Percentiles rank a stretch among this genome's conserved stretches.
These are phyloP conservation scores for Lactifluus rugatus DNA, from an alignment of 768 basidiomycete species.

Conservation along the genomic window DNA sequence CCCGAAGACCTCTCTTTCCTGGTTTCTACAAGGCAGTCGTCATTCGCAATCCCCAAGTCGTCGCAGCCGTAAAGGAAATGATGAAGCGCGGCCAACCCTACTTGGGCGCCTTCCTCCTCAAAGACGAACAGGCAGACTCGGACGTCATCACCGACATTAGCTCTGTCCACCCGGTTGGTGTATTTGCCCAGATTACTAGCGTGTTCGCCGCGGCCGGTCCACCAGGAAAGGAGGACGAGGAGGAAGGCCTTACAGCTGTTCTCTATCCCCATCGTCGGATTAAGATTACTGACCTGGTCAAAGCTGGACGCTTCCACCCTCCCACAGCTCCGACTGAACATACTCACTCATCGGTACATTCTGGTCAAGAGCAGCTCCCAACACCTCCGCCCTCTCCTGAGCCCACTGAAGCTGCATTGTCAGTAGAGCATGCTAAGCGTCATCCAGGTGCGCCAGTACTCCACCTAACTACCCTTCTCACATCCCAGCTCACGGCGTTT, in stretches of 20 bases:
- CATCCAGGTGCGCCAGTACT: slow-evolving; percentile 12
- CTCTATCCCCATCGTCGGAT: slow-evolving; percentile 90
- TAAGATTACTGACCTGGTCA: slow-evolving; percentile 77
- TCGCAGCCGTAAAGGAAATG: slow-evolving; percentile 91
- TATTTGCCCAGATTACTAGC: slow-evolving; percentile 95
- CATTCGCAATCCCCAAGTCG: slow-evolving; percentile 81
- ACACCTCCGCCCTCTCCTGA: slow-evolving; percentile 36
- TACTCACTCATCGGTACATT: slow-evolving; percentile 25
- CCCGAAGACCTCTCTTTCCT: slow-evolving; percentile 89
- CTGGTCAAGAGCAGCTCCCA: slow-evolving; percentile 37
- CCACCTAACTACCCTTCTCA: background rate
- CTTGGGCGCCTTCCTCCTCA: slow-evolving; percentile 91
- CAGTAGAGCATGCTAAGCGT: slow-evolving; percentile 9
- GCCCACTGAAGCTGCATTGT: background rate
- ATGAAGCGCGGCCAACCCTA: slow-evolving; percentile 96
- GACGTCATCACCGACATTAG: slow-evolving; percentile 85
- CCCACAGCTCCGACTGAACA: slow-evolving; percentile 29
- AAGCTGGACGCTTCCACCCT: slow-evolving; percentile 38
- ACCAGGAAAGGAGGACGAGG: slow-evolving; percentile 59
- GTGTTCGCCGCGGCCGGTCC: slow-evolving; percentile 59
- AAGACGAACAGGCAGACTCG: slow-evolving; percentile 86
- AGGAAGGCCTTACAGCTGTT: slow-evolving; percentile 89
- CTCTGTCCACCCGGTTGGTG: slow-evolving; percentile 86
- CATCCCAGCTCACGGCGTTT: slow-evolving; percentile 7
- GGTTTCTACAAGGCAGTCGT: slow-evolving; percentile 99